Percentiles rank a stretch among this genome's conserved stretches.
phyloP scores from a whole-genome alignment of 345 rosid species.

The Pistacia vera region DNA sequence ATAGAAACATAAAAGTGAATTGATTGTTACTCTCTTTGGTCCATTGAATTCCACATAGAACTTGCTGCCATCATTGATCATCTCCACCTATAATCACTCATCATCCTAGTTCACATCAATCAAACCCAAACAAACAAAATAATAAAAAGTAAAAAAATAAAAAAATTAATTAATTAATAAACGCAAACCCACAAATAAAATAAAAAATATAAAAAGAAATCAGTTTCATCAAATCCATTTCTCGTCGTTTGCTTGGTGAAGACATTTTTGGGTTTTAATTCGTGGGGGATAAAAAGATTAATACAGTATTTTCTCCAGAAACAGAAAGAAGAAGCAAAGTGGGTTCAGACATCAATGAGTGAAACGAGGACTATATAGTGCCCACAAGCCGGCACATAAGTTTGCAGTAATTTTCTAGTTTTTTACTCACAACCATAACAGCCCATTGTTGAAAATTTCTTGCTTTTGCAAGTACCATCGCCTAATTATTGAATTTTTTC shows the following conservation, averaged over 20 bases:
- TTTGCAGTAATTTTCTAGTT: background rate
- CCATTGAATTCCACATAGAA: conserved; percentile 96
- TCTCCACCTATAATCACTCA: conserved; percentile 99
- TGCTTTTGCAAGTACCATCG: background rate
- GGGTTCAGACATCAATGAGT: conserved; percentile 35
- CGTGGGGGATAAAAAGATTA: background rate
- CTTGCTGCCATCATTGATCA: conserved; percentile 94
- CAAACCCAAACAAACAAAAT: conserved; percentile 7
- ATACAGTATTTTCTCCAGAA: conserved; percentile 2
- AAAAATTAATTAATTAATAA: conserved; percentile 9
- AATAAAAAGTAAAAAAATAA: background rate
- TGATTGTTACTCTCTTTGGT: conserved; percentile 80
- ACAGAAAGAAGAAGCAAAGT: conserved; percentile 14
- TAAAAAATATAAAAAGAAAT: background rate
- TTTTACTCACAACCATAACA: background rate
- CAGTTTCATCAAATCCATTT: conserved; percentile 99
- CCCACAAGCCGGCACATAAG: background rate
- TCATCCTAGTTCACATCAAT: conserved; percentile 72
- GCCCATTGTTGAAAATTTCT: background rate
- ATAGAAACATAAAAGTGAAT: conserved; percentile 20
- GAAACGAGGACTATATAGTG: conserved; percentile 22
- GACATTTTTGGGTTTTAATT: conserved; percentile 55
- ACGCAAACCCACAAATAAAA: background rate
- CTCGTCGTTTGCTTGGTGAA: conserved; percentile 99
- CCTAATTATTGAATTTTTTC: background rate